Conservation (phyloP, 768 basidiomycete genomes). For the Leccinum arenicola region DNA sequence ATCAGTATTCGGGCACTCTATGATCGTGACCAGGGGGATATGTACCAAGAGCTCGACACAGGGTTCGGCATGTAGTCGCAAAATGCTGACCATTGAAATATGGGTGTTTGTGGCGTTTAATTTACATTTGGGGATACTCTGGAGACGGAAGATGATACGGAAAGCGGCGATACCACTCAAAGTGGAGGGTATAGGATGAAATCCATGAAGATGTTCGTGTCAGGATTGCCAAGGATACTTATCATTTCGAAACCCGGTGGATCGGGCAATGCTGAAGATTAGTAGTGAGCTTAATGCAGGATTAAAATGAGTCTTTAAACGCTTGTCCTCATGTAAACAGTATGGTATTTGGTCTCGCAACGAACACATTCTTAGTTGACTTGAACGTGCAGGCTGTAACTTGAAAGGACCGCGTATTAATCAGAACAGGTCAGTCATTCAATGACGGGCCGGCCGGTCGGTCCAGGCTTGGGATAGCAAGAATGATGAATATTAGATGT, state of each 20-base stretch:
- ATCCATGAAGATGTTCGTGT: not conserved
- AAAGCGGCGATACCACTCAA: not conserved
- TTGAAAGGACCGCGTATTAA: too few relatives aligned
- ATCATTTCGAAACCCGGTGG: not conserved
- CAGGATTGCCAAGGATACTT: not conserved
- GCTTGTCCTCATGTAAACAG: not conserved
- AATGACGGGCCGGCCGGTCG: too few relatives aligned
- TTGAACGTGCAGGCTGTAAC: too few relatives aligned
- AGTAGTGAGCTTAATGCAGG: not conserved
- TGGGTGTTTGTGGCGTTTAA: not conserved
- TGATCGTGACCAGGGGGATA: not conserved
- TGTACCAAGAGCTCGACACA: not conserved
- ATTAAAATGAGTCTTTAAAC: not conserved
- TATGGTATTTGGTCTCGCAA: too few relatives aligned
- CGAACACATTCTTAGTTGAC: too few relatives aligned
- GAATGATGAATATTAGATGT: too few relatives aligned
- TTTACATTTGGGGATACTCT: not conserved
- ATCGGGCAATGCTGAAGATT: not conserved
- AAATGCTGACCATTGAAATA: not conserved
- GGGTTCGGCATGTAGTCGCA: not conserved
- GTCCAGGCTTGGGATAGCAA: too few relatives aligned
- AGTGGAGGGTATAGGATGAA: not conserved
- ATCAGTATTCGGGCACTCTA: not conserved
- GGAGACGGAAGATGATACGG: not conserved
- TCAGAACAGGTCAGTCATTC: too few relatives aligned